A percentile compares a stretch with the other conserved stretches of the same genome.
Evolutionary conservation across 2,329 filamentous ascomycete species (phyloP).

Genomic region (Penicillium capsulatum): DNA sequence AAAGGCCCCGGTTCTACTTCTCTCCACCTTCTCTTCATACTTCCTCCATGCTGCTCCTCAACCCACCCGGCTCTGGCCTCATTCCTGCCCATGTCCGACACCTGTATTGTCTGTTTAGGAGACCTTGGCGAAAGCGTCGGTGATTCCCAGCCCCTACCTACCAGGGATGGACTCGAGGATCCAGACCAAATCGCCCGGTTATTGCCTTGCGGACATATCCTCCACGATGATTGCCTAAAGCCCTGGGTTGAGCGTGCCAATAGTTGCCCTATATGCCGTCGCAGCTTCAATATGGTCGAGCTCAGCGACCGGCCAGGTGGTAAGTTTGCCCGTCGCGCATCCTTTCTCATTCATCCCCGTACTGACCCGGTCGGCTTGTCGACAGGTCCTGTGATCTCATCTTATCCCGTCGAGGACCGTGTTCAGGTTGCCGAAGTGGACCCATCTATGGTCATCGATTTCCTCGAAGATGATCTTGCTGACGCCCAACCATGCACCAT

Average conservation of each 20-base stretch:
- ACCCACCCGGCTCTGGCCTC: conserved; percentile 17
- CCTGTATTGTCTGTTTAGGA: conserved; percentile 68
- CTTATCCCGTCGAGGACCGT: conserved; percentile 52
- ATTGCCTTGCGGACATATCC: conserved; percentile 77
- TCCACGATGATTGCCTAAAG: conserved; percentile 88
- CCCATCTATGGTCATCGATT: conserved; percentile 67
- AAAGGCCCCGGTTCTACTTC: conserved; percentile 36
- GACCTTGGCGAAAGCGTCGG: conserved; percentile 59
- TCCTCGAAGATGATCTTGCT: conserved; percentile 59
- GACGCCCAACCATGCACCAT: conserved; percentile 72
- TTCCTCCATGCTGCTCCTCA: conserved; percentile 25
- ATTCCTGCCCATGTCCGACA: conserved; percentile 56
- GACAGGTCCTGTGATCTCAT: conserved; percentile 54
- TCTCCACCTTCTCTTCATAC: conserved; percentile 28
- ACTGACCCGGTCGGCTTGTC: background rate
- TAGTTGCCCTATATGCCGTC: conserved; percentile 94
- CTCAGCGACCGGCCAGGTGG: conserved; percentile 76
- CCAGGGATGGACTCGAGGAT: conserved; percentile 39
- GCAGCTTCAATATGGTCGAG: conserved; percentile 83
- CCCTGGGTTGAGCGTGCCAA: conserved; percentile 97
- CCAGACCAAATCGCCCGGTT: conserved; percentile 56
- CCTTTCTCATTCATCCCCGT: background rate
- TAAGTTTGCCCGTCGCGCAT: conserved; percentile 45
- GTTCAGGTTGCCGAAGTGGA: conserved; percentile 78
- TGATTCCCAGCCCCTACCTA: conserved; percentile 43